Conservation (phyloP, 805 yeast species). For the Kregervanrija pseudodelftensis region DNA sequence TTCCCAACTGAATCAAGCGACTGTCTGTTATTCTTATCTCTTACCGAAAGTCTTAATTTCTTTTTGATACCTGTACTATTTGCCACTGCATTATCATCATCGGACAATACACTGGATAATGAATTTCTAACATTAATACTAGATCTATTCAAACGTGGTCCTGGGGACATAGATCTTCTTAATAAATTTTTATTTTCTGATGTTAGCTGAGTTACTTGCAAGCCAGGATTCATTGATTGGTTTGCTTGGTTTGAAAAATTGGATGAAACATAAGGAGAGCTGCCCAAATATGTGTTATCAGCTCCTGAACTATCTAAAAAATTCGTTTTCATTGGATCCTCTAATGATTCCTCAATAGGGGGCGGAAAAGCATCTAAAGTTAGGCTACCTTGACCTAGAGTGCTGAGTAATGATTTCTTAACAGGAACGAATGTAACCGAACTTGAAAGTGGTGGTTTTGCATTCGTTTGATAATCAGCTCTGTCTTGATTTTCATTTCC, state of each 20-base stretch:
- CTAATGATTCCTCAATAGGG: not conserved
- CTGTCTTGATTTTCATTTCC: not conserved
- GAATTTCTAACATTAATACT: slow-evolving; percentile 4
- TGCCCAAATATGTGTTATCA: not conserved
- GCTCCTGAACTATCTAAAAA: not conserved
- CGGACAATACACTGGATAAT: slow-evolving; percentile 1
- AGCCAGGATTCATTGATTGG: too few relatives aligned
- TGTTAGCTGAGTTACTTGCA: too few relatives aligned
- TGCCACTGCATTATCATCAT: slow-evolving; percentile 9
- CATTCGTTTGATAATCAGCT: not conserved
- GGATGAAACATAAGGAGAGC: not conserved
- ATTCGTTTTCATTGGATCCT: not conserved
- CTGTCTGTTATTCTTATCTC: slow-evolving; percentile 4
- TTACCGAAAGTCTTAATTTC: slow-evolving; percentile 9
- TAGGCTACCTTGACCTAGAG: slow-evolving; percentile 44
- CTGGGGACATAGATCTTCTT: slow-evolving; percentile 3
- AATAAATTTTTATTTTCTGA: not conserved
- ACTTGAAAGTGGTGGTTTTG: slow-evolving; percentile 13
- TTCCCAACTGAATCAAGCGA: slow-evolving; percentile 1
- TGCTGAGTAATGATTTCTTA: slow-evolving; percentile 37
- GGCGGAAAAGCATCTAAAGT: slow-evolving; percentile 27
- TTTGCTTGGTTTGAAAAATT: too few relatives aligned
- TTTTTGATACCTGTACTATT: slow-evolving; percentile 10
- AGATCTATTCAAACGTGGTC: not conserved
- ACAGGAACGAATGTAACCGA: slow-evolving; percentile 42